Conservation (phyloP, 2,329 filamentous ascomycete genomes). For the Aspergillus chevalieri region DNA sequence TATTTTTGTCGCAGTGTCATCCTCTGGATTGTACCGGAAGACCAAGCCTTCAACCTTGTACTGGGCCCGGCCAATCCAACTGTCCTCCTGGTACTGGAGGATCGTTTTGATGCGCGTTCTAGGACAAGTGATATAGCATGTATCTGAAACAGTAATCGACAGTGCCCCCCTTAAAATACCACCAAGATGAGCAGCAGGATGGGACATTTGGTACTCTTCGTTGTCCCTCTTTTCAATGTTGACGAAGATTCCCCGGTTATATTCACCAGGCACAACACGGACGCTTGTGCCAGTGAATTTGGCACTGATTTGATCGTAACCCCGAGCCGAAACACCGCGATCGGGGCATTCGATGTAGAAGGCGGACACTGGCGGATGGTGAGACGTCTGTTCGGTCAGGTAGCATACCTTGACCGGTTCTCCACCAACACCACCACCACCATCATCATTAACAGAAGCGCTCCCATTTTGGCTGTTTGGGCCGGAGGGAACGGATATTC, state of each 20-base stretch:
- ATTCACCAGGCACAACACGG: slow-evolving; percentile 82
- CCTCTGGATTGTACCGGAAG: slow-evolving; percentile 82
- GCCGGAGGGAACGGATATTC: slow-evolving; percentile 43
- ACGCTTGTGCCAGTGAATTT: slow-evolving; percentile 97
- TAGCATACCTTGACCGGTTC: slow-evolving; percentile 74
- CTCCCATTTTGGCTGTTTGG: slow-evolving; percentile 28
- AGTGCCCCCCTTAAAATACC: slow-evolving; percentile 82
- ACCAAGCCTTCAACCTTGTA: slow-evolving; percentile 88
- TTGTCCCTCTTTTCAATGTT: slow-evolving; percentile 70
- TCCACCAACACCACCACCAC: slow-evolving; percentile 33
- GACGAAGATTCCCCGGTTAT: slow-evolving; percentile 95
- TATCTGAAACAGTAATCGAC: slow-evolving; percentile 82
- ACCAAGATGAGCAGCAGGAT: slow-evolving; percentile 87
- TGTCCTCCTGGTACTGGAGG: slow-evolving; percentile 86
- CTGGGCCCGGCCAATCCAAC: slow-evolving; percentile 85
- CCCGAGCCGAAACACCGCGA: slow-evolving; percentile 77
- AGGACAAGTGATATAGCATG: slow-evolving; percentile 82
- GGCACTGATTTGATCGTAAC: slow-evolving; percentile 92
- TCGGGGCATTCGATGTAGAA: slow-evolving; percentile 91
- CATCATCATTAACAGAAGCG: slow-evolving; percentile 25
- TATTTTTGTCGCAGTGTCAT: slow-evolving; percentile 71
- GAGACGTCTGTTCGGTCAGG: slow-evolving; percentile 94
- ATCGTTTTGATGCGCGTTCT: slow-evolving; percentile 88
- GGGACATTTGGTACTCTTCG: slow-evolving; percentile 91
- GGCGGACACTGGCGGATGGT: slow-evolving; percentile 94